Base-by-base conservation (phyloP, 2,329 filamentous ascomycete genomes). In the Trichoderma oligosporum region DNA sequence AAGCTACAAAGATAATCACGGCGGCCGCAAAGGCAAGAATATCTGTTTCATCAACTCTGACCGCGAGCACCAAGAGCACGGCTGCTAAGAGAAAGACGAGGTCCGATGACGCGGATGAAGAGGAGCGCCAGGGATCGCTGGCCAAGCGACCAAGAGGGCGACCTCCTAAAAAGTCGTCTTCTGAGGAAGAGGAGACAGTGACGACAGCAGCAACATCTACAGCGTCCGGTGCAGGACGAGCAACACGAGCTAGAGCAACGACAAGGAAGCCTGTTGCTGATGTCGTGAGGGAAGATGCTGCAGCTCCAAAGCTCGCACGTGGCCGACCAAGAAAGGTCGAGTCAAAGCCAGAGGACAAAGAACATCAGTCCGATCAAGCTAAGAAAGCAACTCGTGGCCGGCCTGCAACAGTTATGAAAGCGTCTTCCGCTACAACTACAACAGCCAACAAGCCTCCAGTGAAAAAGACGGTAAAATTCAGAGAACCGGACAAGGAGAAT, bases 401-500 rank as follows among this genome's bases (percentile, higher is more conserved):
- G 58, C 58, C 63, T 25, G 60, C 63, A 36, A 59, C 65, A 14
- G 60, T 64, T n/a, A 66, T 67, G 41, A 74, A 72, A 27, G 63
- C 69, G 5, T 68, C 67, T 4, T 61, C 67, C 14, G 68, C 72
- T 24, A 61, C 66, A 1, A 47, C 46, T 11, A 68, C 72, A 31
- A 60, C 65, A 2, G 67, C 70, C 33, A 49, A 62, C 61, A 81
- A 76, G 68, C 69, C 79, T 16, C 72, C 75, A 4, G 69, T 75
- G 31, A 85, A 82, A 73, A 87, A 85, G 73, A 78, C 75, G 2
- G 83, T 86, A 64, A 84, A 80, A 58, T 86, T 86, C 67, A 77
- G 85, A 66, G 82, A 83, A 63, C 80, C 81, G 3, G 83, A 85
- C 67, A 86, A 87, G 70, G 84, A 87, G 67, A 86, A 86, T 61